Percentiles rank a stretch among this genome's conserved stretches.
These are phyloP conservation scores for Lumnitzera racemosa DNA, from an alignment of 345 rosid species.

Conservation along the genomic window DNA sequence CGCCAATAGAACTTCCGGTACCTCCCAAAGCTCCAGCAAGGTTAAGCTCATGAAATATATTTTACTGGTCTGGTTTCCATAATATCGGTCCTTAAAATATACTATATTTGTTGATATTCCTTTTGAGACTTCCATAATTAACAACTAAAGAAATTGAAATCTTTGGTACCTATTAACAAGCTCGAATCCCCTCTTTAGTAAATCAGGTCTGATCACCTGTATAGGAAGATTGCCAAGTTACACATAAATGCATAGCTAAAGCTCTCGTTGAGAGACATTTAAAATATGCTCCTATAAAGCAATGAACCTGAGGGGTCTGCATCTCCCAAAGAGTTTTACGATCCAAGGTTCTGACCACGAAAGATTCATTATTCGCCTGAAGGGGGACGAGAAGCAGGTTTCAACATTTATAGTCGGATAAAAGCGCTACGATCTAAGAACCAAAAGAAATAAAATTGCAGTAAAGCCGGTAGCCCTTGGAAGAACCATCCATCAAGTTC, in stretches of 20 bases:
- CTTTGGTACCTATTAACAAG: conserved; percentile 66
- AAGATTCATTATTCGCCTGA: conserved; percentile 70
- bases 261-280: not conserved
- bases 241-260: not conserved
- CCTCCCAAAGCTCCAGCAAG: no score
- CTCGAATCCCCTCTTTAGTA: conserved; percentile 81
- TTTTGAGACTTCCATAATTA: no score
- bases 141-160: not conserved
- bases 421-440: no score
- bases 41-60: no score
- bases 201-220: conserved; percentile 73
- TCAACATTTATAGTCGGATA: no score
- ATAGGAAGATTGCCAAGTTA: conserved; percentile 3
- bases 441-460: no score
- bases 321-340: conserved; percentile 94
- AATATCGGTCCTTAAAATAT: no score
- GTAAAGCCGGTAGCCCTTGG: no score
- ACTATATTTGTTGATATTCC: no score
- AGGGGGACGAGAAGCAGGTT: not conserved
- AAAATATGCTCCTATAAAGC: conserved; percentile 2
- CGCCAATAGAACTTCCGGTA: no score
- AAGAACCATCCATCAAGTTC: no score
- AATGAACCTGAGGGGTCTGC: conserved; percentile 91
- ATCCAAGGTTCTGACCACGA: conserved; percentile 81
- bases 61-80: no score